Evolutionary conservation across 2,329 filamentous ascomycete species (phyloP).

Genomic region (Daldinia sp.): DNA sequence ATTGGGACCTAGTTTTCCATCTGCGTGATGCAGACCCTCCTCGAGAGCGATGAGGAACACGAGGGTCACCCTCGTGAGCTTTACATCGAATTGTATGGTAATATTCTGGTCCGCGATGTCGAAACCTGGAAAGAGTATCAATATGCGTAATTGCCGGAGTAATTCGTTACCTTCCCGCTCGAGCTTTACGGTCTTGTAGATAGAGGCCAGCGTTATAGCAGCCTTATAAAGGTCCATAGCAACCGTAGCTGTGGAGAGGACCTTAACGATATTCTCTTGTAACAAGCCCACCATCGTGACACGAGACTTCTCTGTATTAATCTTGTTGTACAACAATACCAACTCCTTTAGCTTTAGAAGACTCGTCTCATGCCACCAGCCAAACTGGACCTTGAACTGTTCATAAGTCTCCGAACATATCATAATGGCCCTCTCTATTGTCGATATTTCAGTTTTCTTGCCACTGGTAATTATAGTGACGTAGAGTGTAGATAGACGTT

Average conservation of each 20-base stretch:
- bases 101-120: constrained; percentile 48
- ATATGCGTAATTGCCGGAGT: constrained; percentile 62
- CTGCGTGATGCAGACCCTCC: constrained; percentile 53
- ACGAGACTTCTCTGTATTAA: constrained; percentile 52
- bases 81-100: constrained; percentile 54
- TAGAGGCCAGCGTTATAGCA: constrained; percentile 53
- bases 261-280: constrained; percentile 56
- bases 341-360: constrained; percentile 59
- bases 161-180: constrained; percentile 56
- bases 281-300: constrained; percentile 50
- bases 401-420: constrained; percentile 59
- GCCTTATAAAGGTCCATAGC: constrained; percentile 63
- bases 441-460: constrained; percentile 53
- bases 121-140: constrained; percentile 62
- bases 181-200: constrained; percentile 53
- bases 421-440: constrained; percentile 54
- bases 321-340: constrained; percentile 56
- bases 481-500: constrained; percentile 62
- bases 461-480: constrained; percentile 56
- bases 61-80: constrained; percentile 55
- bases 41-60: constrained; percentile 62
- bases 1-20: constrained; percentile 45
- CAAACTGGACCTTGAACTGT: constrained; percentile 57
- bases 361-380: constrained; percentile 61
- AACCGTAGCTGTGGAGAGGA: constrained; percentile 52